Percentiles rank a stretch among this genome's conserved stretches.
These are phyloP conservation scores for Penicillium crystallinum DNA, from an alignment of 495 filamentous ascomycete species.

Conservation along the genomic window DNA sequence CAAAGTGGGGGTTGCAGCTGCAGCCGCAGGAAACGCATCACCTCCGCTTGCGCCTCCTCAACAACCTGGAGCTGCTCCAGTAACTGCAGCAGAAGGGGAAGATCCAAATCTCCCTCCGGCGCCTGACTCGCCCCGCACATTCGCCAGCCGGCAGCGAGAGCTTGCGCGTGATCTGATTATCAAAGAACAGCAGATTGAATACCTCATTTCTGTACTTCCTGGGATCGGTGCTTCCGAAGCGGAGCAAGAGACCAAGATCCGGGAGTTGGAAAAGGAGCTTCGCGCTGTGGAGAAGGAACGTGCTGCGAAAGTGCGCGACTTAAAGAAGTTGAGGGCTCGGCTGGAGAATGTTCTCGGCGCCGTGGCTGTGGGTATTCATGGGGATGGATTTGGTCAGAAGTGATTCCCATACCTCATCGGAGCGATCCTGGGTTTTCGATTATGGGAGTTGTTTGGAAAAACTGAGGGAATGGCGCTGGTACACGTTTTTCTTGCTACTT, in stretches of 20 bases:
- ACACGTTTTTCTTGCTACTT: neutral
- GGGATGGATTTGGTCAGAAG: constrained; percentile 16
- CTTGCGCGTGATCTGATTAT: constrained; percentile 81
- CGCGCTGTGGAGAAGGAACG: constrained; percentile 68
- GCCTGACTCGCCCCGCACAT: constrained; percentile 59
- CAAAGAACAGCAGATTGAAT: constrained; percentile 93
- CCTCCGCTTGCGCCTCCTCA: constrained; percentile 23
- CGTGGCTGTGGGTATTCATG: constrained; percentile 37
- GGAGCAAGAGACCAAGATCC: constrained; percentile 72
- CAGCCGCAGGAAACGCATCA: constrained; percentile 22
- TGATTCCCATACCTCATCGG: neutral
- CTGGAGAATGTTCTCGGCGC: constrained; percentile 57
- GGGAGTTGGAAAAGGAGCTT: constrained; percentile 70
- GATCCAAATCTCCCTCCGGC: constrained; percentile 34
- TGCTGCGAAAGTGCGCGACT: constrained; percentile 63
- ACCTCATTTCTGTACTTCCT: constrained; percentile 74
- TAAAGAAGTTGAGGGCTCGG: constrained; percentile 58
- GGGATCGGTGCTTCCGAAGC: constrained; percentile 80
- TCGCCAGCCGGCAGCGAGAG: constrained; percentile 68
- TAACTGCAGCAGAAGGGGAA: constrained; percentile 8
- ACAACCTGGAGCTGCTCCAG: constrained; percentile 15
- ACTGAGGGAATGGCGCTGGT: neutral
- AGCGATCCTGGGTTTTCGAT: neutral
- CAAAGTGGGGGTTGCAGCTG: constrained; percentile 15
- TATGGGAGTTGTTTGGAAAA: neutral